Conservation (phyloP, 2,329 filamentous ascomycete species). For the Penicillium sclerotiorum region DNA sequence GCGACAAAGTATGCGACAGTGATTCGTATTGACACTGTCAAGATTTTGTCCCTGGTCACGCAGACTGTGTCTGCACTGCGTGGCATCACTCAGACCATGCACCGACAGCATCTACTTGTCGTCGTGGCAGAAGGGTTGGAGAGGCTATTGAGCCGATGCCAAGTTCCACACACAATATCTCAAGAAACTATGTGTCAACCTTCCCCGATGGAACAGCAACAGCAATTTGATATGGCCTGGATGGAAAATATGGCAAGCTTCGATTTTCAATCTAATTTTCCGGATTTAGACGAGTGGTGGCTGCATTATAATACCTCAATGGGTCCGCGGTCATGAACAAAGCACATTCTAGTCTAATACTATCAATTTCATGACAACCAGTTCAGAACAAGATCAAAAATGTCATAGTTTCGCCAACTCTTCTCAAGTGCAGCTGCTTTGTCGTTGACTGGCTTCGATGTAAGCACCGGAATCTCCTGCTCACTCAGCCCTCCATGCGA, state of each 20-base stretch:
- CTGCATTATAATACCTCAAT: conserved; percentile 21
- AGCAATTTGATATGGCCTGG: conserved; percentile 32
- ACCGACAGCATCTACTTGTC: conserved; percentile 30
- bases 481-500: conserved; percentile 49
- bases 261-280: conserved; percentile 33
- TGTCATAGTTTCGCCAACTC: conserved; percentile 41
- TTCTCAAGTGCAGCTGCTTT: conserved; percentile 1
- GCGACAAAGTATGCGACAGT: conserved; percentile 33
- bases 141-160: conserved; percentile 27
- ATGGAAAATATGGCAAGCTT: conserved; percentile 30
- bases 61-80: conserved; percentile 23
- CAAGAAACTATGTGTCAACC: conserved; percentile 24
- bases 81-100: conserved; percentile 30
- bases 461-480: conserved; percentile 41
- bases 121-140: conserved; percentile 29
- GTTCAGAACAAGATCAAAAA: conserved; percentile 45
- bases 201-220: conserved; percentile 25
- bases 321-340: background rate
- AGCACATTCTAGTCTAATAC: no score
- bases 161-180: conserved; percentile 10
- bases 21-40: conserved; percentile 29
- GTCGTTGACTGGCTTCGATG: conserved; percentile 28
- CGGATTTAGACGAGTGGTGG: conserved; percentile 24
- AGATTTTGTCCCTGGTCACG: conserved; percentile 27
- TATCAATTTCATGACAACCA: conserved; percentile 1